Base-by-base conservation (phyloP, 2,329 filamentous ascomycete genomes). In the Thelonectria olida region DNA sequence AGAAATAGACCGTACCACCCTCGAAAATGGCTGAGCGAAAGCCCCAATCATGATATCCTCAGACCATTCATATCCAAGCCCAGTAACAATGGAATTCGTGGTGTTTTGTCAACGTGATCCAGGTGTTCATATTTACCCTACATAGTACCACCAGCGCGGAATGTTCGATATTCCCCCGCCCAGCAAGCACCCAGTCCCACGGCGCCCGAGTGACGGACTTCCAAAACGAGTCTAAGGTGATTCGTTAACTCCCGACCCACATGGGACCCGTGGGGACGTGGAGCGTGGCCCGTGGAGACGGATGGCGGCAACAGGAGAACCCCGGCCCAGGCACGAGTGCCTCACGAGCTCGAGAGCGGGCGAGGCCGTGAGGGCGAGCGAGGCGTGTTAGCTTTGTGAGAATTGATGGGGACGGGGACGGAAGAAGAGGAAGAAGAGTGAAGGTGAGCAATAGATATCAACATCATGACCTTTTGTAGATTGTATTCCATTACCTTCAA, bases 171-270 rank as follows among this genome's bases (percentile, higher is more conserved):
- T 49, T n/a, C 45, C 45, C 51, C 44, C 42, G 12, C 20, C 13
- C 22, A 45, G 50, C n/a, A n/a, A n/a, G n/a, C n/a, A n/a, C 55
- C 55, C 55, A 48, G 48, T 58, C 55, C 57, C 51, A 51, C 51
- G 50, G 44, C 23, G 57, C 45, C 57, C 57, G 51, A 49, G 57
- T 51, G 57, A 60, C 44, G 45, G 51, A 45, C 45, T 54, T 28
- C 57, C 45, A n/a, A 60, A 56, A 60, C 17, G 7, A 23, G 57
- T 42, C 49, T 54, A 60, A 54, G 25, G 51, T 17, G 51, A 55
- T 50, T 55, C 19, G 51, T 60, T 60, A 55, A 60, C 55, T 45
- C 57, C 51, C 45, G 57, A 51, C 57, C 57, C 57, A 60, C 51
- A 60, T 54, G 57, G 56, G 28, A 10, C 44, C 34, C 51, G 57